These are phyloP conservation scores for Schizophyllum amplum DNA, from an alignment of 1,284 basidiomycete genomes.

Conservation along the genomic window DNA sequence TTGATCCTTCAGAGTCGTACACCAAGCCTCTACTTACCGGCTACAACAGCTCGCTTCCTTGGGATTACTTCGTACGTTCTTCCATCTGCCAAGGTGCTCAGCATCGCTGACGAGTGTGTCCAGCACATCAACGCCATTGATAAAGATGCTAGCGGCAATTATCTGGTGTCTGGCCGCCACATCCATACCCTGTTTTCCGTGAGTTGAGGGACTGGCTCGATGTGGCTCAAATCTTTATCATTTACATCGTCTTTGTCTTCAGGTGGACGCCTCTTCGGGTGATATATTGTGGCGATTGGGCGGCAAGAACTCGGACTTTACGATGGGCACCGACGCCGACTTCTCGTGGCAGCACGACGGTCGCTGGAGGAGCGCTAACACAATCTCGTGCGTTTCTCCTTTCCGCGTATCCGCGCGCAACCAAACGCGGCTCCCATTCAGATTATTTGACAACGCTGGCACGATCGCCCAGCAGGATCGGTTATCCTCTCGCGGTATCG, in stretches of 20 bases:
- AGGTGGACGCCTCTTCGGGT: constrained; percentile 5
- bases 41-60: background rate
- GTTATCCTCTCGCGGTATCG: constrained; percentile 4
- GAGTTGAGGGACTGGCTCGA: no score
- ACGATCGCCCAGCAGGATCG: background rate
- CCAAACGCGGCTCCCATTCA: no score
- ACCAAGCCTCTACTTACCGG: background rate
- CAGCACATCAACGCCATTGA: constrained; percentile 8
- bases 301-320: constrained; percentile 13
- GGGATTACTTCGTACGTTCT: background rate
- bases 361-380: constrained; percentile 6
- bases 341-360: constrained; percentile 15
- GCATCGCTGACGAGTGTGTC: background rate
- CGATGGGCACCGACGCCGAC: constrained; percentile 3
- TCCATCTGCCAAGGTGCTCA: background rate
- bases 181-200: constrained; percentile 8
- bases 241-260: no score
- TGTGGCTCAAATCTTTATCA: no score
- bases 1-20: background rate
- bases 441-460: constrained; percentile 12
- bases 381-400: background rate
- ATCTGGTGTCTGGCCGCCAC: constrained; percentile 10
- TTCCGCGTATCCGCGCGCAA: background rate
- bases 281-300: constrained; percentile 15
- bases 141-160: constrained; percentile 7